Evolutionary conservation across 2,329 filamentous ascomycete genomes (phyloP).

Genomic region (Aspergillus unguis): DNA sequence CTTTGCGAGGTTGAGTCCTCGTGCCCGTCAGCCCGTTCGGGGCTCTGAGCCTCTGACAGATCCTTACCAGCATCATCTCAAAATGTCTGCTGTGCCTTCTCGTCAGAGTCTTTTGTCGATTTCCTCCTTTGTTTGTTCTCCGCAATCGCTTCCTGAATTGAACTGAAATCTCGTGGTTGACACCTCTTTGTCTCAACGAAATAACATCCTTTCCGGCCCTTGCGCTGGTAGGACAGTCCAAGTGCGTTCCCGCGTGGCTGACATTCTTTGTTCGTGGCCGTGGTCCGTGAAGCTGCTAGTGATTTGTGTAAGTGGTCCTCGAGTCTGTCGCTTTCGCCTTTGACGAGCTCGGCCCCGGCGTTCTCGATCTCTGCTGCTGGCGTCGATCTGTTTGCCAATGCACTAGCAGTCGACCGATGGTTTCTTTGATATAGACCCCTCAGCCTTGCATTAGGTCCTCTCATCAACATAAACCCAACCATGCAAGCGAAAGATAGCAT

Average conservation of each 20-base stretch:
- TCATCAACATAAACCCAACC: not conserved
- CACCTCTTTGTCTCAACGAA: not conserved
- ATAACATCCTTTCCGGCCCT: too few relatives aligned
- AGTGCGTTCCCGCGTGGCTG: not conserved
- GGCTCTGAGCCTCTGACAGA: slow-evolving; percentile 1
- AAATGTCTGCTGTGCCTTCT: not conserved
- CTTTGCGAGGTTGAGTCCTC: not conserved
- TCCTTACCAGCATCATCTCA: not conserved
- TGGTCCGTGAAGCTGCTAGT: not conserved
- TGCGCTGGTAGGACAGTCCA: not conserved
- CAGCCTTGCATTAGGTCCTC: not conserved
- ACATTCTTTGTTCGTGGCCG: slow-evolving; percentile 1
- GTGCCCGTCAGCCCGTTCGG: slow-evolving; percentile 2
- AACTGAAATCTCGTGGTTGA: not conserved
- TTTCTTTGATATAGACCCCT: not conserved
- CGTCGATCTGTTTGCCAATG: not conserved
- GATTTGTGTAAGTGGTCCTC: not conserved
- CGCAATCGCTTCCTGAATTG: not conserved
- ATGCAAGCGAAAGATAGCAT: slow-evolving; percentile 18
- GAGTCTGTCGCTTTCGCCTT: not conserved
- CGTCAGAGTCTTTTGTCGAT: not conserved
- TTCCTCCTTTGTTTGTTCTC: not conserved
- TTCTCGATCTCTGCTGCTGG: not conserved
- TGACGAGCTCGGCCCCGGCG: not conserved
- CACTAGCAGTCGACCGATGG: not conserved